phyloP scores from a whole-genome alignment of 2,329 filamentous ascomycete species.

The Cadophora gregata region DNA sequence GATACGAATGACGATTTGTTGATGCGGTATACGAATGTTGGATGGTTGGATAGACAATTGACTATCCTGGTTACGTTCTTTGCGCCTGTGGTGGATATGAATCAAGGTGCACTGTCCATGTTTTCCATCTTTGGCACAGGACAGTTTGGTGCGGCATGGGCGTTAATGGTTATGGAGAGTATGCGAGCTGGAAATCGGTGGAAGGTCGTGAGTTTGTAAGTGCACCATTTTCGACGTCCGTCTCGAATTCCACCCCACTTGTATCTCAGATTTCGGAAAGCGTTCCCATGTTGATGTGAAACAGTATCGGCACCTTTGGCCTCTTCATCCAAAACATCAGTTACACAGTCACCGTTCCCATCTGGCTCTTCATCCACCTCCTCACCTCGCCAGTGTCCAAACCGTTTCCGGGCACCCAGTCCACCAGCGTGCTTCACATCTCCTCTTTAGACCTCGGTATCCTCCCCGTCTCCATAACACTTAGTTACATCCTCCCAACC shows the following conservation, averaged over 20 bases:
- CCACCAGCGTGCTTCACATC: constrained; percentile 41
- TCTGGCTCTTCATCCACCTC: constrained; percentile 52
- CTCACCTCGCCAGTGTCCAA: constrained; percentile 48
- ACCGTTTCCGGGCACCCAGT: constrained; percentile 44
- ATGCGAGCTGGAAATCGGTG: constrained; percentile 51
- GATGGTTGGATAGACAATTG: constrained; percentile 36
- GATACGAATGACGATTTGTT: constrained; percentile 30
- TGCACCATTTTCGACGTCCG: constrained; percentile 7
- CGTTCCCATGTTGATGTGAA: background rate
- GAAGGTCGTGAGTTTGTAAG: constrained; percentile 50
- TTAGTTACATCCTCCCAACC: constrained; percentile 53
- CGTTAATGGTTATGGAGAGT: constrained; percentile 50
- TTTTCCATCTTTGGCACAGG: constrained; percentile 37
- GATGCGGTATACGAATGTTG: constrained; percentile 35
- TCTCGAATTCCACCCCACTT: background rate
- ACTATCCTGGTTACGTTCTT: constrained; percentile 39
- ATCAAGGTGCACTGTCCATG: constrained; percentile 29
- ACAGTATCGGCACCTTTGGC: constrained; percentile 48
- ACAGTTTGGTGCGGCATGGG: constrained; percentile 41
- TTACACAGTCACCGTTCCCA: constrained; percentile 51
- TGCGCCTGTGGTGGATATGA: constrained; percentile 32
- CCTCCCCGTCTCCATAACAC: constrained; percentile 49
- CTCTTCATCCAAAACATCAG: constrained; percentile 50
- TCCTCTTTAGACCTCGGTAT: constrained; percentile 39
- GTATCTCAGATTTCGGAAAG: background rate